phyloP scores from a whole-genome alignment of 2,329 filamentous ascomycete species.

The Drechslerella stenobrocha region DNA sequence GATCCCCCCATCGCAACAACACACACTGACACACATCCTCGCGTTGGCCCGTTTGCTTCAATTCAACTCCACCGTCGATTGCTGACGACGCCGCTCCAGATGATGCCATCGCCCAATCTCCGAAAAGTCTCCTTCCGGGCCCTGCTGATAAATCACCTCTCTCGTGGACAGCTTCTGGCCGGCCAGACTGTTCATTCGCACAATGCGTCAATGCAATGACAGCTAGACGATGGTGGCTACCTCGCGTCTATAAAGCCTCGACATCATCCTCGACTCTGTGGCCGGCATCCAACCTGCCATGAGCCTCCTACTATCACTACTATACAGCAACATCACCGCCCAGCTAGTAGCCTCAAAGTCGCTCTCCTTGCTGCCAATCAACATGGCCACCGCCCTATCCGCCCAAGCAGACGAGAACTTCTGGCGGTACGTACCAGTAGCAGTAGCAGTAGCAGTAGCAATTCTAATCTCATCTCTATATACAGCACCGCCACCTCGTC shows the following conservation, averaged over 20 bases:
- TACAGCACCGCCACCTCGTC: conserved; percentile 30
- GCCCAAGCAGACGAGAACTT: conserved; percentile 28
- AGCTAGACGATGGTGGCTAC: background rate
- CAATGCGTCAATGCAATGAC: too few relatives aligned
- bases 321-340: too few relatives aligned
- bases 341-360: background rate
- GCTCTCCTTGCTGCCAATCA: background rate
- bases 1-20: too few relatives aligned
- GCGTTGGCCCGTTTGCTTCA: too few relatives aligned
- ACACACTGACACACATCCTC: too few relatives aligned
- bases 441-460: too few relatives aligned
- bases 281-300: background rate
- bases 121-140: conserved; percentile 48
- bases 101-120: conserved; percentile 20
- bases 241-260: background rate
- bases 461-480: background rate
- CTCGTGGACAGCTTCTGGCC: too few relatives aligned
- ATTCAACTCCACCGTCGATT: background rate
- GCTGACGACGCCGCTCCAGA: conserved; percentile 17
- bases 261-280: background rate
- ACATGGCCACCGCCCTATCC: conserved; percentile 30
- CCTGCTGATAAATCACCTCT: conserved; percentile 45
- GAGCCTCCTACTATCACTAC: too few relatives aligned
- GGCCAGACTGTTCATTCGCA: background rate
- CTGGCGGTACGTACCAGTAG: conserved; percentile 31